These are phyloP conservation scores for Solanum acaule DNA, from an alignment of 257 asterid species.

Conservation along the genomic window DNA sequence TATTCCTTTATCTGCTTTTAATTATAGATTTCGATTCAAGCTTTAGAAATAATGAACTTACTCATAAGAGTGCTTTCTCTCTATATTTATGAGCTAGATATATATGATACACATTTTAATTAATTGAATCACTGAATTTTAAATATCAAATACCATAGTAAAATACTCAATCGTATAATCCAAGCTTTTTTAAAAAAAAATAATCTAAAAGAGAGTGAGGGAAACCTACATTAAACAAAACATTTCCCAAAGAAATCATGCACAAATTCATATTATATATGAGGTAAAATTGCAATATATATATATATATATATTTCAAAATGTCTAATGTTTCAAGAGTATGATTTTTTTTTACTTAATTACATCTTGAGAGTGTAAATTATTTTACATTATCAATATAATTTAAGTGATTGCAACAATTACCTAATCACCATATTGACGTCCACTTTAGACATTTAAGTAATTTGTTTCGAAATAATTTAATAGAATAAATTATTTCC, in stretches of 20 bases:
- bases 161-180: too few relatives aligned
- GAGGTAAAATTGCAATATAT: background rate
- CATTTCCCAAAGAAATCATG: background rate
- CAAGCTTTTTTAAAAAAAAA: too few relatives aligned
- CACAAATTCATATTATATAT: background rate
- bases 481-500: background rate
- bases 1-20: rapidly evolving
- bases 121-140: background rate
- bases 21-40: rapidly evolving
- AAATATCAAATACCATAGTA: too few relatives aligned
- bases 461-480: background rate
- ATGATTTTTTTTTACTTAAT: too few relatives aligned
- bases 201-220: background rate
- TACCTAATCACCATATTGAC: background rate
- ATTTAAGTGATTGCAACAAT: too few relatives aligned
- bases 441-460: background rate
- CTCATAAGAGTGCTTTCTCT: background rate
- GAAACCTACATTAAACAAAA: background rate
- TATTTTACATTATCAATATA: background rate
- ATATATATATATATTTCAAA: background rate
- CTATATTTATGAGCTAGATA: background rate
- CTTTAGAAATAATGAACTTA: background rate
- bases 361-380: too few relatives aligned
- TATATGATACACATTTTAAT: background rate
- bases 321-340: background rate